These are phyloP conservation scores for Stylosanthes scabra DNA, from an alignment of 331 rosid species.

Conservation along the genomic window DNA sequence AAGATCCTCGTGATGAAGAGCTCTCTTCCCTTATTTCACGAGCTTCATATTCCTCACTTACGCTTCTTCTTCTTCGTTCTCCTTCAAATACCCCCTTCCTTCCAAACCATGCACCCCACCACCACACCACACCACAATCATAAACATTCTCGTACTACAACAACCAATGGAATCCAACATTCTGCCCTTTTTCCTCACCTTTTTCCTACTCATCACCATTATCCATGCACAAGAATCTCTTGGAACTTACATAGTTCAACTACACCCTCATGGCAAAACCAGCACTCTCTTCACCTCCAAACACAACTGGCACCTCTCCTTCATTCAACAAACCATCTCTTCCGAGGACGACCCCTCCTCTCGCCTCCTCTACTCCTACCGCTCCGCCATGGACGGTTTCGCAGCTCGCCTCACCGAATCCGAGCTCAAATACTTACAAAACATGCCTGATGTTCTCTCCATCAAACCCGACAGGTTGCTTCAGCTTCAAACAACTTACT, in stretches of 20 bases:
- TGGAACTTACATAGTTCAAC: slow-evolving; percentile 86
- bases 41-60: slow-evolving; percentile 73
- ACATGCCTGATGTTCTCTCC: slow-evolving; percentile 76
- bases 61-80: too few relatives aligned
- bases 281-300: slow-evolving; percentile 67
- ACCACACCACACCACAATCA: slow-evolving; percentile 33
- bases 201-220: slow-evolving; percentile 42
- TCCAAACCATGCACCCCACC: slow-evolving; percentile 48
- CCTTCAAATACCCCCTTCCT: slow-evolving; percentile 87
- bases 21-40: slow-evolving; percentile 75
- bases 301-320: slow-evolving; percentile 83
- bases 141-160: slow-evolving; percentile 31
- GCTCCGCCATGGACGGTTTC: slow-evolving; percentile 89
- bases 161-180: slow-evolving; percentile 58
- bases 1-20: slow-evolving; percentile 97
- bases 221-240: slow-evolving; percentile 61
- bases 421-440: slow-evolving; percentile 65
- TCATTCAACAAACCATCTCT: slow-evolving; percentile 59
- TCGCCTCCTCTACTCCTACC: slow-evolving; percentile 89
- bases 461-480: slow-evolving; percentile 62
- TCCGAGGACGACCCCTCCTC: slow-evolving; percentile 64
- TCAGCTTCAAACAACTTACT: slow-evolving; percentile 84
- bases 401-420: slow-evolving; percentile 78
- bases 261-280: slow-evolving; percentile 69
- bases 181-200: slow-evolving; percentile 49